Conservation (phyloP, 345 rosid genomes). For the Eucalyptus microcorys region DNA sequence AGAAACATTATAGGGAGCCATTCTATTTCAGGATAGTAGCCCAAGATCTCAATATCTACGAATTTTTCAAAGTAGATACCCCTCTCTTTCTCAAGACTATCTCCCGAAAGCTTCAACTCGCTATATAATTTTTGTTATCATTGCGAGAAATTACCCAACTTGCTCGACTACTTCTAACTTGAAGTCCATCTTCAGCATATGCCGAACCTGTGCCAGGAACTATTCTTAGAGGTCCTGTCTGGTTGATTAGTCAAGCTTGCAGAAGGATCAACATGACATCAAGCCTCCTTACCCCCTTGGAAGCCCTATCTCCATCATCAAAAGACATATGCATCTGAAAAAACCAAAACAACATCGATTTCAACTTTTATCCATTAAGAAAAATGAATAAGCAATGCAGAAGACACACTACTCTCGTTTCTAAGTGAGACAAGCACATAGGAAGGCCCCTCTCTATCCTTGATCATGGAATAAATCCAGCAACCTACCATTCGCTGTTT, state of each 20-base stretch:
- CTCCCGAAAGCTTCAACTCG: slow-evolving; percentile 80
- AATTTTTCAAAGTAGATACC: slow-evolving; percentile 80
- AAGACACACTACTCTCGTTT: background rate
- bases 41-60: slow-evolving; percentile 75
- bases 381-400: background rate
- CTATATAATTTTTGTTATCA: slow-evolving; percentile 32
- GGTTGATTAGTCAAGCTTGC: slow-evolving; percentile 22
- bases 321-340: no score
- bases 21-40: slow-evolving; percentile 59
- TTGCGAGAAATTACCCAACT: background rate
- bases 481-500: no score
- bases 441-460: no score
- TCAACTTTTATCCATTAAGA: no score
- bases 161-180: background rate
- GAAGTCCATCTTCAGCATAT: slow-evolving; percentile 60
- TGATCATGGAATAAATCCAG: no score
- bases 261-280: slow-evolving; percentile 39
- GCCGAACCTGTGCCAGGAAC: slow-evolving; percentile 28
- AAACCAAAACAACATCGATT: no score
- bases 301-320: no score
- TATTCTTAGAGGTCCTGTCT: slow-evolving; percentile 31
- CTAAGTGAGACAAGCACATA: background rate
- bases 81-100: slow-evolving; percentile 91
- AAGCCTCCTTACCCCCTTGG: background rate
- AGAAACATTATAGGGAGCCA: slow-evolving; percentile 34